Base-by-base conservation (phyloP, 345 rosid species). In the Alliaria petiolata region DNA sequence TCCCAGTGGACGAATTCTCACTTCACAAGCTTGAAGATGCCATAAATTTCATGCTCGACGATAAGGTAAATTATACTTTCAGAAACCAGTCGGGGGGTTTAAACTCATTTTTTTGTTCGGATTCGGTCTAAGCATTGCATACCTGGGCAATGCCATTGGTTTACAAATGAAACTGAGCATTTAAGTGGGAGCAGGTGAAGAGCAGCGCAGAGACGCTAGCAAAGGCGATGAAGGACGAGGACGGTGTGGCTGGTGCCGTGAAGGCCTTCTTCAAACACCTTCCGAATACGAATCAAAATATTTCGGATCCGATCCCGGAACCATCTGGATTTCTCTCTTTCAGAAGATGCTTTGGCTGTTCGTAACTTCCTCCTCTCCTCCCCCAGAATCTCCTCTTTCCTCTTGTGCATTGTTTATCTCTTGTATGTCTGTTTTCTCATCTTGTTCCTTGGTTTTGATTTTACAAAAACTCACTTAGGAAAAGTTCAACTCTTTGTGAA, bases 161-260 rank as follows among this genome's bases (percentile, higher is more conserved):
- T 43, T 62, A 46, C 65, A 56, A 65, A 57, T 14, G 65, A 47
- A 38, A 56, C 72, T 74, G 31, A 74, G 30, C 67, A 49, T 66
- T 25, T 57, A n/a, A 39, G 26, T 66, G 34, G 50, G 71, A 43
- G 1, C 83, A 95, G 99, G 99, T 95, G 76, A 95, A 92, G 75
- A 82, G 84, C 61, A 80, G 79, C 4, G 96, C 97, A 5, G 84
- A 86, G 64, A 89, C 88, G 57, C 90, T 92, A 46, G 96, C 98
- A 13, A 81, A 88, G 65, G 91, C 91, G 20, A 92, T 92, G 97
- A 84, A 88, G 82, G 81, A 86, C 22, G 99, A 95, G 78, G 99
- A 95, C 60, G 98, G 99, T 56, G 97, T 90, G 50, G 68, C 84
- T n/a, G 98, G 96, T 78, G 99, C 98, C 9, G 98, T 95, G 45